Evolutionary conservation across 1,284 basidiomycete genomes (phyloP).

Genomic region (Polyporus tsugae): DNA sequence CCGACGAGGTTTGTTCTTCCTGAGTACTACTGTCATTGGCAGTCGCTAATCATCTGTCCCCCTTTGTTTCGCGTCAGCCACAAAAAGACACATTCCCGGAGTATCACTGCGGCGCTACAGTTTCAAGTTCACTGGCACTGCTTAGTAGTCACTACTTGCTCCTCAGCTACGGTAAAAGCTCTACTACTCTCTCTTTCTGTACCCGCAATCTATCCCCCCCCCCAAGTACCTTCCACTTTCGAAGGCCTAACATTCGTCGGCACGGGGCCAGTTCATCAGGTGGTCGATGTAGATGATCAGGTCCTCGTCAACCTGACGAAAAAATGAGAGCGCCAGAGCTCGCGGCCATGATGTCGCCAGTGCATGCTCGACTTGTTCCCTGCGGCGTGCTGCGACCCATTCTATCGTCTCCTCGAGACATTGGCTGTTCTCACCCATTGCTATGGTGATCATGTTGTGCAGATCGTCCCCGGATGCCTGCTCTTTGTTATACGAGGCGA

Average conservation of each 20-base stretch:
- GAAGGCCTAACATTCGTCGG: constrained; percentile 36
- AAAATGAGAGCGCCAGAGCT: constrained; percentile 17
- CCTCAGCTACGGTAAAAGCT: constrained; percentile 25
- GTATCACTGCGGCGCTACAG: no score
- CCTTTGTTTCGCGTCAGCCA: no score
- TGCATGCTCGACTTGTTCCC: constrained; percentile 16
- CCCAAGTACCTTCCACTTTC: constrained; percentile 42
- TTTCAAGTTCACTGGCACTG: no score
- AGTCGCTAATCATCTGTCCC: no score
- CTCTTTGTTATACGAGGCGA: constrained; percentile 32
- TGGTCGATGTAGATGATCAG: constrained; percentile 15
- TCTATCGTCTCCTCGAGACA: not conserved
- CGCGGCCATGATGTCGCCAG: constrained; percentile 16
- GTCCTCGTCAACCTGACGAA: constrained; percentile 11
- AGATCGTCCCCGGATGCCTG: constrained; percentile 1
- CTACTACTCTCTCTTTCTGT: constrained; percentile 24
- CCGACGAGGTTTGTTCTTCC: no score
- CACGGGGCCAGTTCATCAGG: constrained; percentile 21
- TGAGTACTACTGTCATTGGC: no score
- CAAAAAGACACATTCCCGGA: no score
- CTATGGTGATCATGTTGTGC: constrained; percentile 31
- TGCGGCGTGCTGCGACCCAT: constrained; percentile 16
- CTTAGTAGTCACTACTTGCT: not conserved
- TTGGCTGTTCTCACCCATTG: constrained; percentile 34
- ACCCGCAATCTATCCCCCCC: constrained; percentile 31